Percentiles rank a stretch among this genome's conserved stretches.
phyloP scores from a whole-genome alignment of 2,329 filamentous ascomycete genomes.

The Fusarium illudens region DNA sequence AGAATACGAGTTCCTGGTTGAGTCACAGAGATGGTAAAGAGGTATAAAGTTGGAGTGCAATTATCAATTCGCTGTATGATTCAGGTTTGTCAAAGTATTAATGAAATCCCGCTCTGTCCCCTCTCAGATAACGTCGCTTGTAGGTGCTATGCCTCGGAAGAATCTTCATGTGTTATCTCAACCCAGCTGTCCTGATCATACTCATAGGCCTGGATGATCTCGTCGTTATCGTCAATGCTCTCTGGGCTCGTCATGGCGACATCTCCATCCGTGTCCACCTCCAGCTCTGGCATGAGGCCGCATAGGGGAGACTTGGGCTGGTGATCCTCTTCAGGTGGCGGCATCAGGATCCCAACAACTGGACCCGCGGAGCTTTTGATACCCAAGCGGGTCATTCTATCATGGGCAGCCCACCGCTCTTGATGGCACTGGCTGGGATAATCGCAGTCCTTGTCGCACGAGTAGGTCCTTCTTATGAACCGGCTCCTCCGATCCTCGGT shows the following conservation, averaged over 20 bases:
- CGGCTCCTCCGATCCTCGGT: neutral
- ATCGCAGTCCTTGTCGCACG: slow-evolving; percentile 38
- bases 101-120: slow-evolving; percentile 9
- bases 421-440: slow-evolving; percentile 35
- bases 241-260: neutral
- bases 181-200: slow-evolving; percentile 11
- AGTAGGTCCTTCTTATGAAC: slow-evolving; percentile 11
- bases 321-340: neutral
- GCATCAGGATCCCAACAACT: neutral
- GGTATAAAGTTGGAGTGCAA: neutral
- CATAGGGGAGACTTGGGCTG: slow-evolving; percentile 8
- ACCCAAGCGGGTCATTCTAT: neutral
- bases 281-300: slow-evolving; percentile 12
- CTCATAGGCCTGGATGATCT: slow-evolving; percentile 11
- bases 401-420: slow-evolving; percentile 4
- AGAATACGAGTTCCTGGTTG: slow-evolving; percentile 39
- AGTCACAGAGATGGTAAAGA: slow-evolving; percentile 16
- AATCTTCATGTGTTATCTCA: neutral
- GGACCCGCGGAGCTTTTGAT: neutral
- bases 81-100: slow-evolving; percentile 10
- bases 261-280: neutral
- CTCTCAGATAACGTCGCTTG: neutral
- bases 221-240: neutral
- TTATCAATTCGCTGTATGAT: slow-evolving; percentile 4
- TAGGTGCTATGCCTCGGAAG: neutral